Conservation (phyloP, 2,329 filamentous ascomycete genomes). For the Cladosporium sp. region DNA sequence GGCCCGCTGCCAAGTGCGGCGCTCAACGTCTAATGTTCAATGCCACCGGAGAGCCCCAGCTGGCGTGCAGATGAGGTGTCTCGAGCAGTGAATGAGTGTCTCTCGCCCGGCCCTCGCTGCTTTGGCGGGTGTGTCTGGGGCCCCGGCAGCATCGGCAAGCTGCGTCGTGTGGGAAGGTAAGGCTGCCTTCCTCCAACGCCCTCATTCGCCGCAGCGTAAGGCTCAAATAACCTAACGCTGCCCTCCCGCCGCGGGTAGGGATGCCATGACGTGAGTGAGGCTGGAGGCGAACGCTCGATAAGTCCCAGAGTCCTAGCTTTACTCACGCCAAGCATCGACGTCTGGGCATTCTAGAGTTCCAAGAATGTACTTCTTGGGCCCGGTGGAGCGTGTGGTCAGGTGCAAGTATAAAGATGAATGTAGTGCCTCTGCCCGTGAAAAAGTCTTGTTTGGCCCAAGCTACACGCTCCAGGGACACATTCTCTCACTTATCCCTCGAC, state of each 20-base stretch:
- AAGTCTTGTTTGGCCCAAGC: slow-evolving; percentile 13
- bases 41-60: not conserved
- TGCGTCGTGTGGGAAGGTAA: no score
- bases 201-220: not conserved
- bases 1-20: not conserved
- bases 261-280: slow-evolving; percentile 8
- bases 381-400: slow-evolving; percentile 11
- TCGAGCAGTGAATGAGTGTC: not conserved
- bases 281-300: slow-evolving; percentile 10
- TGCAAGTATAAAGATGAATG: slow-evolving; percentile 14
- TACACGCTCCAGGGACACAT: slow-evolving; percentile 1
- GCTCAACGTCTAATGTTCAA: not conserved
- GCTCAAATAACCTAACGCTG: not conserved
- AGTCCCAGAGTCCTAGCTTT: slow-evolving; percentile 12
- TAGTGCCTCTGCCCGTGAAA: slow-evolving; percentile 2
- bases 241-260: slow-evolving; percentile 6
- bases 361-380: slow-evolving; percentile 12
- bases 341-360: slow-evolving; percentile 8
- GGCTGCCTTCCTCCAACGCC: no score
- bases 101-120: not conserved
- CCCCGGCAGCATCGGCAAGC: not conserved
- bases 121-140: no score
- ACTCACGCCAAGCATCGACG: slow-evolving; percentile 10
- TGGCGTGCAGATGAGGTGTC: not conserved
- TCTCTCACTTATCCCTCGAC: not conserved